A percentile compares a stretch with the other conserved stretches of the same genome.
phyloP scores from a whole-genome alignment of 2,329 filamentous ascomycete genomes.

The Whalleya microplaca region DNA sequence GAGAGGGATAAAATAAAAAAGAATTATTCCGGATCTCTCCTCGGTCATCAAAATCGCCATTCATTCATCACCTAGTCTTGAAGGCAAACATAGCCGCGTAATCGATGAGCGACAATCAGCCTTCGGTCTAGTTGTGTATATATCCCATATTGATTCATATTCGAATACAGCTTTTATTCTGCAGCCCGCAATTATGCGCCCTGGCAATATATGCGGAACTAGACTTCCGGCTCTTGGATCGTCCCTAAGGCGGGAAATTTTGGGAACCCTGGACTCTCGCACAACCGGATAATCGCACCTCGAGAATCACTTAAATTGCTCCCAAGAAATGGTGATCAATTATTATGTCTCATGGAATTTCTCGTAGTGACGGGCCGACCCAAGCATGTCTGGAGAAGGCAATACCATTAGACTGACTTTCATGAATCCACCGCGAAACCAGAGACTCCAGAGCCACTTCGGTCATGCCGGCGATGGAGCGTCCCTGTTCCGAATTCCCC shows the following conservation, averaged over 20 bases:
- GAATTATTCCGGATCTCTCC: background rate
- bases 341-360: constrained; percentile 18
- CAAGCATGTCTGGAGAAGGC: constrained; percentile 7
- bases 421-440: constrained; percentile 6
- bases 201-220: constrained; percentile 15
- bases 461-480: constrained; percentile 12
- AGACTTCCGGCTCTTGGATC: constrained; percentile 20
- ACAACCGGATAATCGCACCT: background rate
- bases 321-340: constrained; percentile 18
- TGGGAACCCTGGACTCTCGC: constrained; percentile 16
- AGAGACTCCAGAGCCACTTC: constrained; percentile 9
- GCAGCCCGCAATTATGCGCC: background rate
- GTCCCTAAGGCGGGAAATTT: constrained; percentile 7
- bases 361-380: constrained; percentile 5
- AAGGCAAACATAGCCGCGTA: too few species aligned
- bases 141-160: background rate
- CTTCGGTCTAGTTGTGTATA: background rate
- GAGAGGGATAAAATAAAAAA: background rate
- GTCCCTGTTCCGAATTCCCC: constrained; percentile 11
- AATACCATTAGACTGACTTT: constrained; percentile 11
- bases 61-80: background rate
- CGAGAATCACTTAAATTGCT: background rate
- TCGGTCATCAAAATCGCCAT: background rate
- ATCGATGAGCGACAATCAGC: background rate
- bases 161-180: background rate